Conservation (phyloP, 2,329 filamentous ascomycete genomes). For the Paraphaeosphaeria minitans region DNA sequence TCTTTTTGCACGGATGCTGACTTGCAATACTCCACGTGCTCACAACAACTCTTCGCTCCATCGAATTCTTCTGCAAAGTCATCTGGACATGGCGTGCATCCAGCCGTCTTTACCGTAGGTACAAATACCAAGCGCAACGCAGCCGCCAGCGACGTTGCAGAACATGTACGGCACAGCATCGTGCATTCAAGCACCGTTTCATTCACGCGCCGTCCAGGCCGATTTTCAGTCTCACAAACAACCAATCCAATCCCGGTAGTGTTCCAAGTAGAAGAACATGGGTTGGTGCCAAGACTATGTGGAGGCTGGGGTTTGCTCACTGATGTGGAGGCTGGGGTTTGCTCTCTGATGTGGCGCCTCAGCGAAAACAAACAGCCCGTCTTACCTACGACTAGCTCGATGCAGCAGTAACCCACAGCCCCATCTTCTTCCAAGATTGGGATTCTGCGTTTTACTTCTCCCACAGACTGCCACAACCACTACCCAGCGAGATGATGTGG, state of each 20-base stretch:
- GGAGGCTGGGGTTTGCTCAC: background rate
- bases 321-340: background rate
- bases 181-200: background rate
- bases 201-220: background rate
- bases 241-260: background rate
- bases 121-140: background rate
- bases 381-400: constrained; percentile 4
- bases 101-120: no score
- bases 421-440: no score
- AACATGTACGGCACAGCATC: background rate
- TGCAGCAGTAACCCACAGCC: background rate
- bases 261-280: background rate
- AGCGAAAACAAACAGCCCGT: background rate
- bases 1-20: background rate
- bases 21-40: background rate
- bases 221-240: background rate
- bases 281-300: background rate
- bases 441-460: no score
- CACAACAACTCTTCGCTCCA: background rate
- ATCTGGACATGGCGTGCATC: background rate
- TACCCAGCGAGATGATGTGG: background rate
- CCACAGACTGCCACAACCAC: background rate
- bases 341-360: background rate
- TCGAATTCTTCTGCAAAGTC: background rate
- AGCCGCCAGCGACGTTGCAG: background rate